Percentiles rank a stretch among this genome's conserved stretches.
phyloP scores from a whole-genome alignment of 192 early-diverging fungal species.

The Globomyces pollinis-pini region DNA sequence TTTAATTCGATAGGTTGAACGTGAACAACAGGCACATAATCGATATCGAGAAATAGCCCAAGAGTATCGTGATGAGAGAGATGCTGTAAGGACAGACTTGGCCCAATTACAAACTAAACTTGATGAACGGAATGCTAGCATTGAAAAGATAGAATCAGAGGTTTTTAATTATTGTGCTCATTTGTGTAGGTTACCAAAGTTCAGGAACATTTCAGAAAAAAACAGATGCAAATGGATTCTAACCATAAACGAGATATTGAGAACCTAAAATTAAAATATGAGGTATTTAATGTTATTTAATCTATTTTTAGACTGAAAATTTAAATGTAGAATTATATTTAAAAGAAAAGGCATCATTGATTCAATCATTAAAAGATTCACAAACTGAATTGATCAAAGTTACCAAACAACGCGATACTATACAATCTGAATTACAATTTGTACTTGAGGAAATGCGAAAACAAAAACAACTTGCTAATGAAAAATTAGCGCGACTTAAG shows the following conservation, averaged over 20 bases:
- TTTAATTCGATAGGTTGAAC: no score
- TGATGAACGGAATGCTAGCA: conserved; percentile 45
- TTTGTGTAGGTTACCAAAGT: no score
- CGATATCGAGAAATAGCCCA: conserved; percentile 25
- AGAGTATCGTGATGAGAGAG: conserved; percentile 36
- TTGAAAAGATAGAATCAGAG: conserved; percentile 46
- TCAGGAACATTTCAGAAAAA: conserved; percentile 28
- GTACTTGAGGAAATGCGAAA: conserved; percentile 16
- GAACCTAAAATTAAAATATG: conserved; percentile 19
- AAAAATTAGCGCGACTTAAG: conserved; percentile 25
- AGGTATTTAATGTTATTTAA: conserved; percentile 19
- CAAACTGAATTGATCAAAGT: conserved; percentile 5
- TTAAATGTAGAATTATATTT: conserved; percentile 12
- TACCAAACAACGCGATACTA: conserved; percentile 1
- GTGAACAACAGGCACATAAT: neutral
- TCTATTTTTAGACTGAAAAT: conserved; percentile 16
- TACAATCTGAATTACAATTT: conserved; percentile 27
- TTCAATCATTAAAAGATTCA: neutral
- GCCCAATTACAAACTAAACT: conserved; percentile 27
- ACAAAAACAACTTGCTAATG: conserved; percentile 9
- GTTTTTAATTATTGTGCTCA: no score
- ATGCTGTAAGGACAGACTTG: conserved; percentile 29
- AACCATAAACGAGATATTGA: conserved; percentile 6
- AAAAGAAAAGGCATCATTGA: neutral
- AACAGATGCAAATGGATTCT: conserved; percentile 13